These are phyloP conservation scores for Mucor racemosus DNA, from an alignment of 371 early-diverging fungal genomes.

Conservation along the genomic window DNA sequence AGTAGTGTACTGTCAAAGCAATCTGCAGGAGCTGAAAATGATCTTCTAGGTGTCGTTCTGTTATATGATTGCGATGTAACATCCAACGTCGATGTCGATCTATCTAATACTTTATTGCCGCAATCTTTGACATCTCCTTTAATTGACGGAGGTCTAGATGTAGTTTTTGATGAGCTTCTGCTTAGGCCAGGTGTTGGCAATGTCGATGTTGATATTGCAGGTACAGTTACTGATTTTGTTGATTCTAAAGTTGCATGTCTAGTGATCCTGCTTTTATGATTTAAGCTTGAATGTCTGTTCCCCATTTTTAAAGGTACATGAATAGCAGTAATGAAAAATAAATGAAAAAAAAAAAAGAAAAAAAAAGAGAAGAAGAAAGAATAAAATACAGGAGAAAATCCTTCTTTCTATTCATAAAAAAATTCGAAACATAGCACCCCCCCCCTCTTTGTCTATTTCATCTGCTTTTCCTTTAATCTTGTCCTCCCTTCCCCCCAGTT, in stretches of 20 bases:
- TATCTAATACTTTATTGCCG: slow-evolving; percentile 3
- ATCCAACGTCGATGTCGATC: slow-evolving; percentile 1
- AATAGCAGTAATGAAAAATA: no score
- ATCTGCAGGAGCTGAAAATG: slow-evolving; percentile 10
- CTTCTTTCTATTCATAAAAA: neutral
- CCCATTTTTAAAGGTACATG: slow-evolving; percentile 8
- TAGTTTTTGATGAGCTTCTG: neutral
- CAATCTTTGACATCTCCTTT: slow-evolving; percentile 9
- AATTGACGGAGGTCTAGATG: slow-evolving; percentile 14
- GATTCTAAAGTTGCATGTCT: neutral
- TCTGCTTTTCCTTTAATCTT: neutral
- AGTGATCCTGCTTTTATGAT: neutral
- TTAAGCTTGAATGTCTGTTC: neutral
- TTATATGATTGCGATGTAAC: neutral
- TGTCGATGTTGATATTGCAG: neutral
- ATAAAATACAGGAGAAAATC: neutral
- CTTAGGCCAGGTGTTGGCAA: slow-evolving; percentile 2
- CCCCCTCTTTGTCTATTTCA: neutral
- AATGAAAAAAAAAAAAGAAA: neutral
- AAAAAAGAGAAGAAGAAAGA: neutral
- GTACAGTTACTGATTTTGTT: neutral
- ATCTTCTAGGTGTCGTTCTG: slow-evolving; percentile 1
- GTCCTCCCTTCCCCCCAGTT: neutral
- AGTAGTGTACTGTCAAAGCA: neutral
- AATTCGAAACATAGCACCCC: neutral